phyloP scores from a whole-genome alignment of 2,329 filamentous ascomycete genomes.

The Talaromyces sp. region DNA sequence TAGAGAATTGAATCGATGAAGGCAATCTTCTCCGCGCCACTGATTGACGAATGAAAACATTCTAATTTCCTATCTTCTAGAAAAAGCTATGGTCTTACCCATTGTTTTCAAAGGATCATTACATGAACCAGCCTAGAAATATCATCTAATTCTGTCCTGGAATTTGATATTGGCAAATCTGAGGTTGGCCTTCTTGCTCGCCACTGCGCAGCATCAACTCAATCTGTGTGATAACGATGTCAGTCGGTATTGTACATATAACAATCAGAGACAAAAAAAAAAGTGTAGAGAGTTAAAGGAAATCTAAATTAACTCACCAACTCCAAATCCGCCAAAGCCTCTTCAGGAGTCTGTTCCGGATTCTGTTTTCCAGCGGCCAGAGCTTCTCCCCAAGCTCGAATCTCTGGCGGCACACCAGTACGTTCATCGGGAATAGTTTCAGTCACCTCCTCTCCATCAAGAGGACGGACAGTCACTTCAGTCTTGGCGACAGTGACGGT shows the following conservation, averaged over 20 bases:
- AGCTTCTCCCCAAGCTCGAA: constrained; percentile 39
- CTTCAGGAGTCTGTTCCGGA: constrained; percentile 45
- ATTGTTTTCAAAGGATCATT: not conserved
- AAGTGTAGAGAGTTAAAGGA: not conserved
- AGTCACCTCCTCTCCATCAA: constrained; percentile 30
- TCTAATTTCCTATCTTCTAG: no score
- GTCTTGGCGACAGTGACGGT: constrained; percentile 45
- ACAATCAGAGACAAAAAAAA: not conserved
- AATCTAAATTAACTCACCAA: constrained; percentile 24
- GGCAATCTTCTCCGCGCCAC: no score
- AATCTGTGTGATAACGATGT: not conserved
- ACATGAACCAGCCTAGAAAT: not conserved
- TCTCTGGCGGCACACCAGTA: constrained; percentile 52
- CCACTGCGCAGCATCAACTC: constrained; percentile 16
- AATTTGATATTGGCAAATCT: constrained; percentile 4
- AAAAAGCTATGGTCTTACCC: no score
- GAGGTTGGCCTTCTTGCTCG: constrained; percentile 4
- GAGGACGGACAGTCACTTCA: constrained; percentile 26
- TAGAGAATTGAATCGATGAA: no score
- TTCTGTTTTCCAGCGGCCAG: constrained; percentile 5
- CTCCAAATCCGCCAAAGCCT: constrained; percentile 54
- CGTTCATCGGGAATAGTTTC: constrained; percentile 48
- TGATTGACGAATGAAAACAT: no score
- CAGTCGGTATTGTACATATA: not conserved
- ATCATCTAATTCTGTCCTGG: not conserved